A percentile compares a stretch with the other conserved stretches of the same genome.
Evolutionary conservation across 2,329 filamentous ascomycete species (phyloP).

Genomic region (Didymella exigua): DNA sequence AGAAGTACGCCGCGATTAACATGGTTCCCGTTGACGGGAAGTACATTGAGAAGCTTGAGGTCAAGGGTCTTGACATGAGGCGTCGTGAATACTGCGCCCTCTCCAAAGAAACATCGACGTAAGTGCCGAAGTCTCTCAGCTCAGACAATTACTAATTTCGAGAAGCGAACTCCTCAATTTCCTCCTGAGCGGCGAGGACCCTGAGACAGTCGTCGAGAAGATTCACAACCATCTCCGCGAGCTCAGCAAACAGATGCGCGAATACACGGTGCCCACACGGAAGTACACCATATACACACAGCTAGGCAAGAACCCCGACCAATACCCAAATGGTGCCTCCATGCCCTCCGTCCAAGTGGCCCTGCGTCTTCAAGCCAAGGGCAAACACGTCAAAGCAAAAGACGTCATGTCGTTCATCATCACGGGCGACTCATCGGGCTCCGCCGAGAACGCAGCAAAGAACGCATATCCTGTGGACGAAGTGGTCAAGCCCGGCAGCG

Average conservation of each 20-base stretch:
- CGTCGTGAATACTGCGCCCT: conserved; percentile 94
- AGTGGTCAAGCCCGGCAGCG: conserved; percentile 76
- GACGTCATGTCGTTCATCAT: conserved; percentile 98
- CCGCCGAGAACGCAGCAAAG: conserved; percentile 74
- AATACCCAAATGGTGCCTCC: conserved; percentile 90
- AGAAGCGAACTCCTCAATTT: conserved; percentile 80
- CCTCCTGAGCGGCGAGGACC: conserved; percentile 90
- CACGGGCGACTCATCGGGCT: conserved; percentile 70
- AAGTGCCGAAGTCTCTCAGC: conserved; percentile 27
- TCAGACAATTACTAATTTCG: conserved; percentile 13
- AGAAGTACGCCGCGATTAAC: conserved; percentile 98
- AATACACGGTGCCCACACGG: conserved; percentile 71
- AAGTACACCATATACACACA: conserved; percentile 99
- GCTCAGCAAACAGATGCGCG: conserved; percentile 84
- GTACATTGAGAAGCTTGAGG: conserved; percentile 91
- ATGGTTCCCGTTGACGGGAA: conserved; percentile 88
- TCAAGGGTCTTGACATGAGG: conserved; percentile 98
- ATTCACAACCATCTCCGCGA: conserved; percentile 93
- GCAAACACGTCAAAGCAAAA: conserved; percentile 87
- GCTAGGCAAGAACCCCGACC: conserved; percentile 88
- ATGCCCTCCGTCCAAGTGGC: conserved; percentile 99
- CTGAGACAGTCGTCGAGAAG: conserved; percentile 82
- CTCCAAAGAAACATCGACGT: conserved; percentile 89
- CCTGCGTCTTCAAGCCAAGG: conserved; percentile 81
- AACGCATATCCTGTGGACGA: conserved; percentile 88